phyloP scores from a whole-genome alignment of 345 rosid species.

The Melaleuca quinquenervia region DNA sequence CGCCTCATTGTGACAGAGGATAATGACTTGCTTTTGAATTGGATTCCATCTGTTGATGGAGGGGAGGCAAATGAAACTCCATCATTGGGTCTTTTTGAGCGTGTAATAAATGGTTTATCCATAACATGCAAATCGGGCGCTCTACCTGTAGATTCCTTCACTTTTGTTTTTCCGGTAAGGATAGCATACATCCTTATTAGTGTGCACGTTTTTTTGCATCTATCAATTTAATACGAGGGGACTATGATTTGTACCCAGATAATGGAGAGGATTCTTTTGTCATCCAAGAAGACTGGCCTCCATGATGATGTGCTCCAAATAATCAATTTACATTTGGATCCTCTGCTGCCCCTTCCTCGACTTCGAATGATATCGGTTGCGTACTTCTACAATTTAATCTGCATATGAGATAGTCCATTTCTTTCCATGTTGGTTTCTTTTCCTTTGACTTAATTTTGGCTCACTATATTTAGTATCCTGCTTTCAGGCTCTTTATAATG shows the following conservation, averaged over 20 bases:
- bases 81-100: conserved; percentile 64
- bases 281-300: conserved; percentile 70
- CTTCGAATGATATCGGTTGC: conserved; percentile 87
- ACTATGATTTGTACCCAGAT: conserved; percentile 29
- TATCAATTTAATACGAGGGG: conserved; percentile 4
- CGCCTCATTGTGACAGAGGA: conserved; percentile 59
- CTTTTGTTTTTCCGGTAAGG: conserved; percentile 85
- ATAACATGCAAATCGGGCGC: conserved; percentile 79
- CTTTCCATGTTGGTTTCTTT: background rate
- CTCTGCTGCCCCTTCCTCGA: conserved; percentile 88
- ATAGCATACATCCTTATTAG: background rate
- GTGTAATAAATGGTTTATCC: conserved; percentile 56
- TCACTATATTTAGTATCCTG: conserved; percentile 4
- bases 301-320: conserved; percentile 80
- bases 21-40: conserved; percentile 37
- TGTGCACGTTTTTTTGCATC: background rate
- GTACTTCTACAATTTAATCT: conserved; percentile 6
- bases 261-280: conserved; percentile 73
- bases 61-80: conserved; percentile 36
- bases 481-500: conserved; percentile 83
- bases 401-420: background rate
- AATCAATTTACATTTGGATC: conserved; percentile 82
- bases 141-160: conserved; percentile 94
- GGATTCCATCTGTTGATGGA: conserved; percentile 32
- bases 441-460: background rate